Base-by-base conservation (phyloP, 805 yeast species). In the Metschnikowia santaceciliae region DNA sequence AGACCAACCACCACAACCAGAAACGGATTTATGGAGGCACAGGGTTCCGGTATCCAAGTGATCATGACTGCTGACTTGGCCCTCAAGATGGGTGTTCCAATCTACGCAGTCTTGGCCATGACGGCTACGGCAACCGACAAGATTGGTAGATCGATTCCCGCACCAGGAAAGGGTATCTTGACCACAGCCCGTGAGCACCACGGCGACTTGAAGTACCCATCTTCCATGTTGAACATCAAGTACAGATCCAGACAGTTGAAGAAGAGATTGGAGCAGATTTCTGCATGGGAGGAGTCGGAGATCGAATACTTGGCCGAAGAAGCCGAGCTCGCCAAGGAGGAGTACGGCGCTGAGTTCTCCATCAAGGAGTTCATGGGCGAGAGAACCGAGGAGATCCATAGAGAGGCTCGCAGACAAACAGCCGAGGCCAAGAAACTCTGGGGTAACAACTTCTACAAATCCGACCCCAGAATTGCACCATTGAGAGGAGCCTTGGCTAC, bases 161-260 rank as follows among this genome's bases (percentile, higher is more conserved):
- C 99, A 67, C 99, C 99, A 75, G 99, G 99, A 71, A 90, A 92
- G 78, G 99, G 99, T 86, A 88, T 94, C 60, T 81, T 94, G 79
- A 94, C 99, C 54, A 90, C 96, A 67, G 99, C 99, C 52, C 86
- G 96, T 67, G 99, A 95, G 77, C 83, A 84, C 66, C 92, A 86
- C 61, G 88, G 90, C 61, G 80, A 78, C 62, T 78, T 85, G 77
- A 85, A 86, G 72, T 86, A 81, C 78, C 82, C 86, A 61, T 76
- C 94, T 51, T 86, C 92, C 54, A 76, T 88, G 74, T 76, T 94
- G 75, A 88, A 90, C 71, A 84, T 94, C 70, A 84, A 86, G 69
- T 94, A 94, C 84, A 88, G 99, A 77, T 79, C 86, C 62, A 83
- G 97, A 70, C 98, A 94, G 77, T 80, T 94, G 63, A 82, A 81